Percentiles rank a stretch among this genome's conserved stretches.
phyloP scores from a whole-genome alignment of 192 early-diverging fungal species.

The Mortierella hygrophila region DNA sequence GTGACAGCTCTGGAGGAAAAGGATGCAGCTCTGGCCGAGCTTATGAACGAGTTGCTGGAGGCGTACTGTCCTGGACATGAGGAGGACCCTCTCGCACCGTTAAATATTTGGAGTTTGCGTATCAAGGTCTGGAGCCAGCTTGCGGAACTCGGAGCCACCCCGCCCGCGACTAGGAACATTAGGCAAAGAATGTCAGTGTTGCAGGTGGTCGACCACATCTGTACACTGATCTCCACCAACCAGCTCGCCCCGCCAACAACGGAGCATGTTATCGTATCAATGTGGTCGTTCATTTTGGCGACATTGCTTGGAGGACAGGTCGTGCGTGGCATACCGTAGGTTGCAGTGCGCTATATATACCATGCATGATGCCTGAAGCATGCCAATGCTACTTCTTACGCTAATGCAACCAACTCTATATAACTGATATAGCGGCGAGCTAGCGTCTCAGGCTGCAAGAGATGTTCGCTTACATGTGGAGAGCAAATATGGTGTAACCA shows the following conservation, averaged over 20 bases:
- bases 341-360: background rate
- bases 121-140: slow-evolving; percentile 20
- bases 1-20: slow-evolving; percentile 13
- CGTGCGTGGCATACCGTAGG: slow-evolving; percentile 24
- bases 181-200: slow-evolving; percentile 10
- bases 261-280: slow-evolving; percentile 14
- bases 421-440: slow-evolving; percentile 10
- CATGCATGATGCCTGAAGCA: background rate
- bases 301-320: slow-evolving; percentile 4
- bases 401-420: background rate
- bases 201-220: slow-evolving; percentile 16
- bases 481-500: slow-evolving; percentile 13
- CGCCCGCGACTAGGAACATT: background rate
- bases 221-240: slow-evolving; percentile 21
- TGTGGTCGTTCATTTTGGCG: slow-evolving; percentile 20
- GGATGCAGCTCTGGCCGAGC: background rate
- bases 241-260: slow-evolving; percentile 10
- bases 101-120: background rate
- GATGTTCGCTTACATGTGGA: slow-evolving; percentile 21
- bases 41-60: slow-evolving; percentile 23
- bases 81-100: slow-evolving; percentile 20
- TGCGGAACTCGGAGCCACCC: background rate
- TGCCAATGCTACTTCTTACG: background rate
- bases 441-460: slow-evolving; percentile 13
- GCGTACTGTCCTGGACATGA: slow-evolving; percentile 17